phyloP scores from a whole-genome alignment of 129 eudicot genomes.

The Arctium minus region DNA sequence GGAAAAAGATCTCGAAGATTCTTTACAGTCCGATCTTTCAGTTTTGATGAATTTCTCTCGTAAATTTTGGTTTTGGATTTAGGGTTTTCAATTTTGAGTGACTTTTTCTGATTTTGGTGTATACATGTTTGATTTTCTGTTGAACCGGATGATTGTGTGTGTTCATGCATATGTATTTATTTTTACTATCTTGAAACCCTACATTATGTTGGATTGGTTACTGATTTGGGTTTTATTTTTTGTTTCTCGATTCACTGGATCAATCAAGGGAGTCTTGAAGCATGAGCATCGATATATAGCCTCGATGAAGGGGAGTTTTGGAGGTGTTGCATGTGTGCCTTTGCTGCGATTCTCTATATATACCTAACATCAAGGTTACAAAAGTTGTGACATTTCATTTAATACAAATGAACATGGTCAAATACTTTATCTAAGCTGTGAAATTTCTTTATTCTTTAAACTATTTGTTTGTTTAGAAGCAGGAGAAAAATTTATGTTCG shows the following conservation, averaged over 20 bases:
- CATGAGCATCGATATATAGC: constrained; percentile 75
- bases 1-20: background rate
- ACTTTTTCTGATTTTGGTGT: constrained; percentile 7
- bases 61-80: constrained; percentile 6
- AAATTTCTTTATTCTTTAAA: too few relatives aligned
- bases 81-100: constrained; percentile 20
- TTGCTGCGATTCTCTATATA: constrained; percentile 52
- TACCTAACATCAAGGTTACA: constrained; percentile 29
- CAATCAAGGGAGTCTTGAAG: constrained; percentile 23
- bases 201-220: constrained; percentile 19
- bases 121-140: constrained; percentile 3
- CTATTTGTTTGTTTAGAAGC: too few relatives aligned
- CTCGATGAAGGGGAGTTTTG: constrained; percentile 87
- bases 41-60: constrained; percentile 8
- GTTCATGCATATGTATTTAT: background rate
- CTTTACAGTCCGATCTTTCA: constrained; percentile 33
- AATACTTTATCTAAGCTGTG: too few relatives aligned
- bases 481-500: too few relatives aligned
- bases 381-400: background rate
- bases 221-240: constrained; percentile 11
- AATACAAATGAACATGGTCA: too few relatives aligned
- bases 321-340: constrained; percentile 92
- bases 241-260: constrained; percentile 1
- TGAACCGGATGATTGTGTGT: constrained; percentile 12
- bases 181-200: constrained; percentile 16